Evolutionary conservation across 1,139 yeast species (phyloP).

Genomic region (Protomyces pachydermus): DNA sequence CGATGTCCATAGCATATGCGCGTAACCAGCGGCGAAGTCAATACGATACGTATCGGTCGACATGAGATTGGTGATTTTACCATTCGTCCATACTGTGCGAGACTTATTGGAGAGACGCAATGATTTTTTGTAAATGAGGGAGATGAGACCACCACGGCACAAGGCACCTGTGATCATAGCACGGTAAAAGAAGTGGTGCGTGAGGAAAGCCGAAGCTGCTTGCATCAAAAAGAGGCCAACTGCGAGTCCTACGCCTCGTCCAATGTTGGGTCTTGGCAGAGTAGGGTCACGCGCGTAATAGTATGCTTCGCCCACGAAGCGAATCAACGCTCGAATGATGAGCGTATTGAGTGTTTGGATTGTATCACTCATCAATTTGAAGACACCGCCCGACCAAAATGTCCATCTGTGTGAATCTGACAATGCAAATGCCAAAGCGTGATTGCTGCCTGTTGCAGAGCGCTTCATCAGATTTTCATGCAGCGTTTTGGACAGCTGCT

Average conservation of each 20-base stretch:
- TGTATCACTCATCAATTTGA: slow-evolving; percentile 48
- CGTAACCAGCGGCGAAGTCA: slow-evolving; percentile 69
- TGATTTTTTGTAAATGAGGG: slow-evolving; percentile 62
- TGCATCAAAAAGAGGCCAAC: slow-evolving; percentile 51
- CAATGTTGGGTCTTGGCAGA: slow-evolving; percentile 36
- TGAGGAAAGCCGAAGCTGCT: slow-evolving; percentile 48
- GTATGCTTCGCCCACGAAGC: slow-evolving; percentile 41
- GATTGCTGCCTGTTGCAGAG: slow-evolving; percentile 34
- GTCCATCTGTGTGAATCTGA: slow-evolving; percentile 55
- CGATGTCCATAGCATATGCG: slow-evolving; percentile 59
- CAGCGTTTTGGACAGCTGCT: slow-evolving; percentile 48
- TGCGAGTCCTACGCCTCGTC: slow-evolving; percentile 58
- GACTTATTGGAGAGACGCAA: slow-evolving; percentile 58
- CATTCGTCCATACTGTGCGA: slow-evolving; percentile 55
- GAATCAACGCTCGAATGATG: slow-evolving; percentile 51
- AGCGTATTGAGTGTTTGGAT: slow-evolving; percentile 51
- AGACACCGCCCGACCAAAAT: slow-evolving; percentile 46
- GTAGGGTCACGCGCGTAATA: slow-evolving; percentile 31
- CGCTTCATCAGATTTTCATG: slow-evolving; percentile 44
- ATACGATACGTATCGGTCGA: slow-evolving; percentile 76
- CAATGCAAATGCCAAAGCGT: slow-evolving; percentile 46
- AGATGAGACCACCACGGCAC: slow-evolving; percentile 60
- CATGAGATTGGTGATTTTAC: slow-evolving; percentile 66
- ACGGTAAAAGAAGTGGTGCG: slow-evolving; percentile 60
- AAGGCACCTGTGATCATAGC: slow-evolving; percentile 65